These are phyloP conservation scores for Amaranthus hypochondriacus DNA, from an alignment of 148 eudicot species.

Conservation along the genomic window DNA sequence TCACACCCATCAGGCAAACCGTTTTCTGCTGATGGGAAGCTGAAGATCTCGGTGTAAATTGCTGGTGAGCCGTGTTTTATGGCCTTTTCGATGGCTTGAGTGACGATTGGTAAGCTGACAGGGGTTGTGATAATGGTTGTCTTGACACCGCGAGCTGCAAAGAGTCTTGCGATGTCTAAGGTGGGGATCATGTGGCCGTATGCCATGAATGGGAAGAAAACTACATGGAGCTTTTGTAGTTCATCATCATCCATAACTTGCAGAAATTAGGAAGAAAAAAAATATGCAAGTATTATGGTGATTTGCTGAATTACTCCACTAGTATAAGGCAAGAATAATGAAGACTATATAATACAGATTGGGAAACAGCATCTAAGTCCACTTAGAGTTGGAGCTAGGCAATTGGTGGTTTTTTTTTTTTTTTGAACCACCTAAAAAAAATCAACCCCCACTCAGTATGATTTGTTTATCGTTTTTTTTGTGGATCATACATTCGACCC, in stretches of 20 bases:
- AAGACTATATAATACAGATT: too few species aligned
- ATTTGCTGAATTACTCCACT: too few species aligned
- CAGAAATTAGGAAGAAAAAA: too few species aligned
- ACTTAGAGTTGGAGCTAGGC: too few species aligned
- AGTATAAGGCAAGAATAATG: too few species aligned
- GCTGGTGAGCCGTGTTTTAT: background rate
- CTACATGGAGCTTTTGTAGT: conserved; percentile 32
- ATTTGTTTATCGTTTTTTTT: too few species aligned
- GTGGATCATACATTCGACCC: too few species aligned
- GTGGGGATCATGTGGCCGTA: conserved; percentile 62
- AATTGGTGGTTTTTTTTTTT: too few species aligned
- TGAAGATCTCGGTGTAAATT: conserved; percentile 18
- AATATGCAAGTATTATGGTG: too few species aligned
- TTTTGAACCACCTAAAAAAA: too few species aligned
- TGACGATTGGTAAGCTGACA: conserved; percentile 27
- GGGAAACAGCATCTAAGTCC: too few species aligned
- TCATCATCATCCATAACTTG: background rate
- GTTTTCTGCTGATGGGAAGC: conserved; percentile 26
- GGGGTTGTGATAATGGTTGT: conserved; percentile 54
- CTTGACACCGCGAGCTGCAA: conserved; percentile 39
- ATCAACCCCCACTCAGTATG: too few species aligned
- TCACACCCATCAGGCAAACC: conserved; percentile 39
- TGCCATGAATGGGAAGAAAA: conserved; percentile 45
- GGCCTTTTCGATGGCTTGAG: conserved; percentile 16
- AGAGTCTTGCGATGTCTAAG: conserved; percentile 46